A percentile compares a stretch with the other conserved stretches of the same genome.
phyloP scores from a whole-genome alignment of 2,329 filamentous ascomycete species.

The Polytolypa hystricis region DNA sequence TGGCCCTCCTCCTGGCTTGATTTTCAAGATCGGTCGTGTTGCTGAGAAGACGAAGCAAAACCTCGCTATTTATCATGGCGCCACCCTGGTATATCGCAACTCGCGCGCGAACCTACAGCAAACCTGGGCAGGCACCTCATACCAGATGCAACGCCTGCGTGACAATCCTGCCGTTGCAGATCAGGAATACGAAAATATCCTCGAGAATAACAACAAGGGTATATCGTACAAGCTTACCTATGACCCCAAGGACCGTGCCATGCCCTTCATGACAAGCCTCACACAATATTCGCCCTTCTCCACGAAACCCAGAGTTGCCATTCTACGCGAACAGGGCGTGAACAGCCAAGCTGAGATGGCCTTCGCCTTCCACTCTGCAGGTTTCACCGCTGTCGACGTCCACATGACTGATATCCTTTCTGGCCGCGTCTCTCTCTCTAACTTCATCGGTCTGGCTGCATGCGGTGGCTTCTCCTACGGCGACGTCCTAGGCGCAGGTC shows the following conservation, averaged over 20 bases:
- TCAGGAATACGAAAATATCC: slow-evolving; percentile 64
- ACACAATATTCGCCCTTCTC: slow-evolving; percentile 46
- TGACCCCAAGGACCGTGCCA: slow-evolving; percentile 63
- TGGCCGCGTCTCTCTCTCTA: slow-evolving; percentile 63
- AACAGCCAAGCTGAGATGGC: slow-evolving; percentile 98
- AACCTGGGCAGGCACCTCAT: slow-evolving; percentile 79
- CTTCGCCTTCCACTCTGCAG: slow-evolving; percentile 83
- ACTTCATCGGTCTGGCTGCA: slow-evolving; percentile 82
- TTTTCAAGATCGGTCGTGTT: slow-evolving; percentile 74
- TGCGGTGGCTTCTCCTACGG: slow-evolving; percentile 96
- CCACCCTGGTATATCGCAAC: slow-evolving; percentile 56
- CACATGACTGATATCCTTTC: slow-evolving; percentile 92
- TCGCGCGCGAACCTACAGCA: slow-evolving; percentile 66
- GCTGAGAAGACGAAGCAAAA: slow-evolving; percentile 58
- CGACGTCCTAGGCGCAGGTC: slow-evolving; percentile 83
- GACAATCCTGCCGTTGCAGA: slow-evolving; percentile 85
- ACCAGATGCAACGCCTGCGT: slow-evolving; percentile 79
- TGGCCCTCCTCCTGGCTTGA: slow-evolving; percentile 67
- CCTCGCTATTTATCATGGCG: slow-evolving; percentile 62
- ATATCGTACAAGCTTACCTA: slow-evolving; percentile 75
- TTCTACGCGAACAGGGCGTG: slow-evolving; percentile 88
- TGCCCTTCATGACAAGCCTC: slow-evolving; percentile 56
- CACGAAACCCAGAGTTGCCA: slow-evolving; percentile 67
- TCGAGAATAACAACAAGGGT: slow-evolving; percentile 67
- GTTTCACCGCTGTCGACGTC: slow-evolving; percentile 84